Conservation (phyloP, 129 eudicot genomes). For the Sambucus nigra region DNA sequence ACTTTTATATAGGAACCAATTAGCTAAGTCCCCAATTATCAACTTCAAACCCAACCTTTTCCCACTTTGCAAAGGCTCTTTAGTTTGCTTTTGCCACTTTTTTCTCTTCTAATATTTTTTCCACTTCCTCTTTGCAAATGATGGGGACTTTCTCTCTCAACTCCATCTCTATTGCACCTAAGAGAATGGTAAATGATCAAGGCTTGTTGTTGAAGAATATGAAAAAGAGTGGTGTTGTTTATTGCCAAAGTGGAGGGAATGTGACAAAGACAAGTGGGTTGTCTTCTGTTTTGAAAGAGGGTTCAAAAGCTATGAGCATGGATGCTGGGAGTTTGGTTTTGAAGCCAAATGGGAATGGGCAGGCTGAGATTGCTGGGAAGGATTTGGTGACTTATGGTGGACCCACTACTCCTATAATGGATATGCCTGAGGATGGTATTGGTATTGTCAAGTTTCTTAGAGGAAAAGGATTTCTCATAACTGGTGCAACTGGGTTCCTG, state of each 20-base stretch:
- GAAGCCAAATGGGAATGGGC: constrained; percentile 43
- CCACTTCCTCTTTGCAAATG: constrained; percentile 31
- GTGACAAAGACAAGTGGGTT: constrained; percentile 33
- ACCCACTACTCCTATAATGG: constrained; percentile 21
- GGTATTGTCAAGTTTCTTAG: constrained; percentile 73
- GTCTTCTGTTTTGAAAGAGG: constrained; percentile 32
- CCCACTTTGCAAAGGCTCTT: constrained; percentile 37
- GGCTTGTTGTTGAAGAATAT: constrained; percentile 19
- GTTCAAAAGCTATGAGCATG: constrained; percentile 37
- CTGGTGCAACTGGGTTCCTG: constrained; percentile 91
- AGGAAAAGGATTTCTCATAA: constrained; percentile 67
- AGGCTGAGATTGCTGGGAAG: constrained; percentile 18
- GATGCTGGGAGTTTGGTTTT: constrained; percentile 43
- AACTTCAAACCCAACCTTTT: constrained; percentile 43
- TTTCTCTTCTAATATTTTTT: constrained; percentile 20
- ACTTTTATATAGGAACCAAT: constrained; percentile 37
- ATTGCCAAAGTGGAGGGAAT: constrained; percentile 61
- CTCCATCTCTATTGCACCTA: constrained; percentile 32
- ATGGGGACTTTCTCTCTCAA: constrained; percentile 79
- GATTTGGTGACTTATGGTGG: constrained; percentile 38
- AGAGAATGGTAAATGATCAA: not conserved
- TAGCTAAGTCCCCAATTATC: constrained; percentile 35
- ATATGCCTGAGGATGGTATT: constrained; percentile 53
- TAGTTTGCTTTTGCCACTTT: constrained; percentile 26
- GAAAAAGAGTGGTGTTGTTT: constrained; percentile 20